Base-by-base conservation (phyloP, 495 filamentous ascomycete genomes). In the Hypoxylon perforatum region DNA sequence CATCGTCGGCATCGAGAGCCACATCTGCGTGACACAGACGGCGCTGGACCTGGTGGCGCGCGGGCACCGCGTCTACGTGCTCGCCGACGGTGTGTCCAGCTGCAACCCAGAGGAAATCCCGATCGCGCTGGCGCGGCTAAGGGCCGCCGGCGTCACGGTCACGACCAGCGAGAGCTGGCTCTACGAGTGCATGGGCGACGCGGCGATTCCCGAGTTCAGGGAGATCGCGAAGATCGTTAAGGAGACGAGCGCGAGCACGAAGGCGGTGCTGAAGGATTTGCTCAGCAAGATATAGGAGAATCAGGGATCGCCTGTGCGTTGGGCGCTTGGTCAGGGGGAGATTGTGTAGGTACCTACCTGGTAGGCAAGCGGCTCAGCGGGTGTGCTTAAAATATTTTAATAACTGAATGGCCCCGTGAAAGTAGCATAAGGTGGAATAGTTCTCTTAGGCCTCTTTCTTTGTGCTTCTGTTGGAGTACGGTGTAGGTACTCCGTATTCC, bases 21-120 rank as follows among this genome's bases (percentile, higher is more conserved):
- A 99, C 75, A 94, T 99, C 72, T 99, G 95, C 78, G 88, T 99
- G 2, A 92, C 91, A 62, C 94, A 97, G 81, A 97, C 94, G 19
- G 86, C 91, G 25, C 82, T 98, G 1, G 95, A 97, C 77, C 73
- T 96, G 21, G 74, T 96, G 4, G 77, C 74, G 45, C 83, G 84
- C 1, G 92, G 92, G 0, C 91, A 97, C 76, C 78, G 84, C 44
- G 94, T 98, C 7, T 97, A 96, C 70, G 78, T 98, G 4, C 77
- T 97, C 7, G 92, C 93, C n/a, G 95, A 99, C 78, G 95, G 88
- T 30, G 93, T 97, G 21, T 92, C 89, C 65, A 93, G 89, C 76
- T 90, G 91, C 70, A 95, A 97, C 77, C 75, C 79, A 18, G 88
- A 91, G 73, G 95, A 99, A 79, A 81, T 94, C 28, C 85, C 84